A percentile compares a stretch with the other conserved stretches of the same genome.
Conservation (phyloP, 2,329 filamentous ascomycete genomes). For the Ambrosiella beaveri region DNA sequence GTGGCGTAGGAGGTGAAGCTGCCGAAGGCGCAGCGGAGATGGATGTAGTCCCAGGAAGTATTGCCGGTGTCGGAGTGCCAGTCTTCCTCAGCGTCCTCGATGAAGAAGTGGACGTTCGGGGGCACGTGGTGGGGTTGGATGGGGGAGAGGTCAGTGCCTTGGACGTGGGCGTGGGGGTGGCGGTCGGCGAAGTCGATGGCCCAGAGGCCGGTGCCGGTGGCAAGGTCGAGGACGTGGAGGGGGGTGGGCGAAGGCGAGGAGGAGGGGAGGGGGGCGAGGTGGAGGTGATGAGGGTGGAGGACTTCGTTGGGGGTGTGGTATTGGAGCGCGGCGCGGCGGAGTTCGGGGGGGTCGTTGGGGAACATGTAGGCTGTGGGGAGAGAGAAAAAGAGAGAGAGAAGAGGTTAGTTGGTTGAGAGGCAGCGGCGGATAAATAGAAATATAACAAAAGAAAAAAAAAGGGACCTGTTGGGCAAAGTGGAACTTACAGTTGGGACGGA, state of each 20-base stretch:
- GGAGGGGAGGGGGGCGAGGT: conserved; percentile 29
- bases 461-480: neutral
- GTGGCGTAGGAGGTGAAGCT: conserved; percentile 32
- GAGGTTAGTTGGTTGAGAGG: no score
- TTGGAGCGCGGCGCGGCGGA: conserved; percentile 26
- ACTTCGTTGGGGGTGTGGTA: conserved; percentile 22
- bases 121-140: conserved; percentile 51
- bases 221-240: conserved; percentile 25
- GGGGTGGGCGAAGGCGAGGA: conserved; percentile 22
- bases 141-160: conserved; percentile 49
- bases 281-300: conserved; percentile 23
- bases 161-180: conserved; percentile 40
- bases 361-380: conserved; percentile 26
- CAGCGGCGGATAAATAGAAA: neutral
- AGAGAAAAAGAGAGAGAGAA: no score
- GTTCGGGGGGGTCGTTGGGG: conserved; percentile 27
- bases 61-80: conserved; percentile 28
- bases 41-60: conserved; percentile 38
- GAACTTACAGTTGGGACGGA: conserved; percentile 29
- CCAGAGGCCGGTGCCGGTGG: conserved; percentile 37
- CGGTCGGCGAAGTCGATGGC: conserved; percentile 48
- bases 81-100: conserved; percentile 43
- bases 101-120: conserved; percentile 55
- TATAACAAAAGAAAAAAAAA: neutral
- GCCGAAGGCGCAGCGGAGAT: conserved; percentile 33